Base-by-base conservation (phyloP, 441 rosid genomes). In the Capsella rubella region DNA sequence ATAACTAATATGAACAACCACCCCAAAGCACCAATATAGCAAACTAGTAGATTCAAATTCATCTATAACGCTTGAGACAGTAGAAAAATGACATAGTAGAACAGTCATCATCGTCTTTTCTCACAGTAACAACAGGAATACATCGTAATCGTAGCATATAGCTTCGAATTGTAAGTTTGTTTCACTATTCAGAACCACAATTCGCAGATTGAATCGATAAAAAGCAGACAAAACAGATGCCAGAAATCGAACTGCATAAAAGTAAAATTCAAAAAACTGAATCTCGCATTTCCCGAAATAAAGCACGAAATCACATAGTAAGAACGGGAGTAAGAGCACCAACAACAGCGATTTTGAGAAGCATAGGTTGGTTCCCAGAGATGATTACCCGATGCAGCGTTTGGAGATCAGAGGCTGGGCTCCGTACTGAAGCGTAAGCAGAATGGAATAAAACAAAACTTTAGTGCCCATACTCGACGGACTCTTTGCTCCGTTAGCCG, bases 401-500 rank as follows among this genome's bases (percentile, higher is more conserved):
- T 91, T 95, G 85, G 99, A 90, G 84, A 95, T 87, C 65, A 95
- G 83, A 82, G 99, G 99, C 78, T 95, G 99, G 35, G 89, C 90
- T 35, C 97, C 98, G 77, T 95, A 95, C 80, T 95, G 99, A 79
- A 95, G 72, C 72, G 93, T 71, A 39, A 95, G 98, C 55, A 93
- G 69, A 35, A 87, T 54, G 64, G 96, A 95, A 83, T 82, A 93
- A 40, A 93, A 53, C 86, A 83, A 82, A 55, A 95, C 86, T 79
- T 71, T 76, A 8, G 80, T 42, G 3, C 39, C 84, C 87, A 72
- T 84, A 14, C 67, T 82, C 43, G 75, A 61, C 10, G 81, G 34
- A 12, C 16, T 73, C 75, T 75, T 83, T 8, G 34, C 72, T 72
- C 59, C 76, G 21, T 42, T 40, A 45, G 52, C 46, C 78, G 82